Evolutionary conservation across 1,284 basidiomycete species (phyloP).

Genomic region (Erythrobasidium hasegawianum): DNA sequence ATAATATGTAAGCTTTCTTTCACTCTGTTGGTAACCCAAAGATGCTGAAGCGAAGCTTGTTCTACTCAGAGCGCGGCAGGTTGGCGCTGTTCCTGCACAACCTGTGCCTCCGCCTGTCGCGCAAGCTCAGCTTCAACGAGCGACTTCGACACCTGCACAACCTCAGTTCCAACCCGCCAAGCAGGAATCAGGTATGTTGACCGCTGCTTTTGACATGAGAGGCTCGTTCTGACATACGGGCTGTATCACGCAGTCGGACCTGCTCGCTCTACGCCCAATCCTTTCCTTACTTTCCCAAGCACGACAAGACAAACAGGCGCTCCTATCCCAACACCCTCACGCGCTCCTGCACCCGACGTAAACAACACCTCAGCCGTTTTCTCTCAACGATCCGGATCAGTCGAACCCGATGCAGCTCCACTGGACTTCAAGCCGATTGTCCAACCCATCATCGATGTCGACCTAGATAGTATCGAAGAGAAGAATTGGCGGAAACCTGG

Average conservation of each 20-base stretch:
- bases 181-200: conserved; percentile 15
- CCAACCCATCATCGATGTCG: conserved; percentile 50
- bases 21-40: no score
- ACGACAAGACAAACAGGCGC: conserved; percentile 18
- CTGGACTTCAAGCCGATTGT: conserved; percentile 14
- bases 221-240: neutral
- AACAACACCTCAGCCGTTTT: conserved; percentile 15
- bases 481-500: conserved; percentile 93
- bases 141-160: neutral
- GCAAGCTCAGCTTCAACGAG: neutral
- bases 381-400: conserved; percentile 5
- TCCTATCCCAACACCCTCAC: conserved; percentile 19
- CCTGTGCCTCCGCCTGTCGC: conserved; percentile 9
- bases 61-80: neutral
- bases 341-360: conserved; percentile 8
- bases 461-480: conserved; percentile 67
- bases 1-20: conserved; percentile 14
- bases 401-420: neutral
- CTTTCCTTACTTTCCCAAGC: conserved; percentile 5
- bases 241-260: neutral
- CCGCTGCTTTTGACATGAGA: neutral
- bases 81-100: conserved; percentile 9
- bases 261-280: neutral
- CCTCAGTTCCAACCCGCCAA: neutral
- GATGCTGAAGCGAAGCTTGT: neutral